Evolutionary conservation across 495 filamentous ascomycete genomes (phyloP).

Genomic region (Lasiosphaeriaceae sp.): DNA sequence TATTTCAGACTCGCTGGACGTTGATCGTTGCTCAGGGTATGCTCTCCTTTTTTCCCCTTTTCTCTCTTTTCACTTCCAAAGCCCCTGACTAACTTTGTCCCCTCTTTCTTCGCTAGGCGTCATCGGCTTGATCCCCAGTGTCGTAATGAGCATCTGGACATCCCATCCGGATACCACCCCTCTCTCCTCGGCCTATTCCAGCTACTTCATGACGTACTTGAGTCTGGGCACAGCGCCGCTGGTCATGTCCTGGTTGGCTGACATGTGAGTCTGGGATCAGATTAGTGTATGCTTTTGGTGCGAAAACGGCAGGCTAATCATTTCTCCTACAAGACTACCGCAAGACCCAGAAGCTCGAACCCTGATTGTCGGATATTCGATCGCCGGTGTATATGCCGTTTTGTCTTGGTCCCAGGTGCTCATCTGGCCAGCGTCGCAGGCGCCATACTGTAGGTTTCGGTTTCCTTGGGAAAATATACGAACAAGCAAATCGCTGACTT

Average conservation of each 20-base stretch:
- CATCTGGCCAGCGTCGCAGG: conserved; percentile 39
- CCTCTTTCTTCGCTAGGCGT: conserved; percentile 12
- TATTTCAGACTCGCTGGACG: conserved; percentile 33
- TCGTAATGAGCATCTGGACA: conserved; percentile 39
- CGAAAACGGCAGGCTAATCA: no score
- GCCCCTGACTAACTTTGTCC: no score
- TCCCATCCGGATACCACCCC: conserved; percentile 25
- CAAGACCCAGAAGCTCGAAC: conserved; percentile 38
- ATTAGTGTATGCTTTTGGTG: not conserved
- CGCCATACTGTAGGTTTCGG: conserved; percentile 34
- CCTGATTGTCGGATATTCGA: conserved; percentile 35
- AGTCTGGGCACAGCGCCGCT: conserved; percentile 36
- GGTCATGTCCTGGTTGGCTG: conserved; percentile 39
- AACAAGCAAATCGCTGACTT: not conserved
- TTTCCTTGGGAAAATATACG: no score
- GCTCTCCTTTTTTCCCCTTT: no score
- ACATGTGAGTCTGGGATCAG: conserved; percentile 21
- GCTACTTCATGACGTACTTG: conserved; percentile 38
- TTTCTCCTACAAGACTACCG: conserved; percentile 21
- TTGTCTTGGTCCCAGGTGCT: conserved; percentile 40
- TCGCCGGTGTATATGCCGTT: conserved; percentile 37
- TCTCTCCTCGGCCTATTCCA: conserved; percentile 32
- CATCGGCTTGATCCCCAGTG: conserved; percentile 36
- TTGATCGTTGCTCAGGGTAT: conserved; percentile 35
- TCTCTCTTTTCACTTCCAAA: no score